Conservation (phyloP, 768 basidiomycete species). For the Amanita rimosa region DNA sequence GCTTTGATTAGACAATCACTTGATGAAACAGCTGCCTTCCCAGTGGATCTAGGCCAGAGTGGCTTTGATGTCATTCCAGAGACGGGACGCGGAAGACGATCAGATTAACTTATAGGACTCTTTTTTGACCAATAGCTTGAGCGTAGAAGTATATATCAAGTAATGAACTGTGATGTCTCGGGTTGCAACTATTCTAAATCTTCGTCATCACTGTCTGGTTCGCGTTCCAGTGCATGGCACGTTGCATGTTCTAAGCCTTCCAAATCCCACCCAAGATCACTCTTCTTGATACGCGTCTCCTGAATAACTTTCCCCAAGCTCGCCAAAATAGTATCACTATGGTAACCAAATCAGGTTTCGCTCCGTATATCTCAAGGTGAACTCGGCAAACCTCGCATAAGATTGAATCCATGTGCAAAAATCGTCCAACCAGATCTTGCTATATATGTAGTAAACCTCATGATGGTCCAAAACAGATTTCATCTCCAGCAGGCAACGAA, state of each 20-base stretch:
- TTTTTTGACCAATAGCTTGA: neutral
- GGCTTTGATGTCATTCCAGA: slow-evolving; percentile 77
- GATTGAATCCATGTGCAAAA: slow-evolving; percentile 74
- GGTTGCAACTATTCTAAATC: neutral
- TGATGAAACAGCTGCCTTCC: slow-evolving; percentile 77
- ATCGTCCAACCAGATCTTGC: slow-evolving; percentile 80
- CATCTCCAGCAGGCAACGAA: slow-evolving; percentile 60
- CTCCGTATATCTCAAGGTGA: neutral
- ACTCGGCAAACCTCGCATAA: slow-evolving; percentile 40
- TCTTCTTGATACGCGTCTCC: slow-evolving; percentile 35
- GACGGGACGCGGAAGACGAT: slow-evolving; percentile 17
- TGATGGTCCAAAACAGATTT: slow-evolving; percentile 70
- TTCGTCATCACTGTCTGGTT: slow-evolving; percentile 68
- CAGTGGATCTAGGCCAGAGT: slow-evolving; percentile 69
- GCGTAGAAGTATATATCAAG: neutral
- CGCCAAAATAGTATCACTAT: slow-evolving; percentile 48
- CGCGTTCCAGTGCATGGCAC: slow-evolving; percentile 22
- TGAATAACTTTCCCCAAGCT: slow-evolving; percentile 32
- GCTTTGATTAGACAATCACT: slow-evolving; percentile 36
- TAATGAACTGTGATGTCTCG: neutral
- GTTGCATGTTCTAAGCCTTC: slow-evolving; percentile 54
- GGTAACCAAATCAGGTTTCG: neutral
- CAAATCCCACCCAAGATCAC: slow-evolving; percentile 57
- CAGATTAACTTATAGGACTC: neutral
- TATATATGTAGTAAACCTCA: slow-evolving; percentile 83